These are phyloP conservation scores for Acephala macrosclerotiorum DNA, from an alignment of 2,329 filamentous ascomycete species.

Conservation along the genomic window DNA sequence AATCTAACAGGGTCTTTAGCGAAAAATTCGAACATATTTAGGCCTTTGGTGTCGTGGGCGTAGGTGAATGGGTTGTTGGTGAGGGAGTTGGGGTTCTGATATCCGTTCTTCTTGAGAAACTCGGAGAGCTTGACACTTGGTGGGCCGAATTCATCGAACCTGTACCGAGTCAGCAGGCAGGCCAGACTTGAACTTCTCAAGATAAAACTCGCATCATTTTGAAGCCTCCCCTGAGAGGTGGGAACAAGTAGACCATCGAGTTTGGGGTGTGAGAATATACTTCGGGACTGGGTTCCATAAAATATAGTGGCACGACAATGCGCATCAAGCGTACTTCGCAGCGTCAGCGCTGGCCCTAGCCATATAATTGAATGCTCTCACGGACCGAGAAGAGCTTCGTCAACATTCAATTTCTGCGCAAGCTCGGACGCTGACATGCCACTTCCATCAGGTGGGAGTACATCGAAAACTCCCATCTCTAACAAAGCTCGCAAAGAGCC, in stretches of 20 bases:
- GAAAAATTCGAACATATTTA: slow-evolving; percentile 41
- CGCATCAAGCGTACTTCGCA: slow-evolving; percentile 38
- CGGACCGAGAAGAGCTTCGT: slow-evolving; percentile 37
- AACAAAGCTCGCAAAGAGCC: slow-evolving; percentile 31
- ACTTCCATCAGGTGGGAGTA: slow-evolving; percentile 32
- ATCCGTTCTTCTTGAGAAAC: slow-evolving; percentile 36
- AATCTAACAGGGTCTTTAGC: slow-evolving; percentile 37
- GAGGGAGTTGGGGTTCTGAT: slow-evolving; percentile 31
- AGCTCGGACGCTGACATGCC: slow-evolving; percentile 28
- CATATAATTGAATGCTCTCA: background rate
- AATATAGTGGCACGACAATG: slow-evolving; percentile 28
- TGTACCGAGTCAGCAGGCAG: slow-evolving; percentile 9
- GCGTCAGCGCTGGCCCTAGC: background rate
- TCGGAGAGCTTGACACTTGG: slow-evolving; percentile 32
- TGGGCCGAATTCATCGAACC: slow-evolving; percentile 36
- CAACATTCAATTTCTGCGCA: slow-evolving; percentile 33
- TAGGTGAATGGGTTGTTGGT: slow-evolving; percentile 41
- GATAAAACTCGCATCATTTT: slow-evolving; percentile 29
- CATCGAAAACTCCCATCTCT: slow-evolving; percentile 39
- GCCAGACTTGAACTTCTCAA: background rate
- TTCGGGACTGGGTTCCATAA: slow-evolving; percentile 32
- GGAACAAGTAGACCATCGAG: slow-evolving; percentile 33
- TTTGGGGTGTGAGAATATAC: slow-evolving; percentile 37
- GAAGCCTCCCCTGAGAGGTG: slow-evolving; percentile 31
- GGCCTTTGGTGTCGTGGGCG: slow-evolving; percentile 36